phyloP scores from a whole-genome alignment of 2,329 filamentous ascomycete species.

The Esteya vermicola region DNA sequence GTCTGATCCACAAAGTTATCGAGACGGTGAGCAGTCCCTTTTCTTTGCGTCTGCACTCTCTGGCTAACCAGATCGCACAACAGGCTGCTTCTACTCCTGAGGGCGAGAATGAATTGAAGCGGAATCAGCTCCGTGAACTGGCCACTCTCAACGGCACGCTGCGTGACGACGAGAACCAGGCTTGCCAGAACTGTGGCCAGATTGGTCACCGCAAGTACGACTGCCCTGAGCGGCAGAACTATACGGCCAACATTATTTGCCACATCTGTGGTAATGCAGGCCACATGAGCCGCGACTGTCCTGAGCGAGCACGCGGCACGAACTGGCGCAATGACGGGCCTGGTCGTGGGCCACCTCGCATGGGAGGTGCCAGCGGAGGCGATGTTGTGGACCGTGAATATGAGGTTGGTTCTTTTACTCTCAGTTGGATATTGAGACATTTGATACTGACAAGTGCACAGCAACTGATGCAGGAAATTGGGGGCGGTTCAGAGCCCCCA shows the following conservation, averaged over 20 bases:
- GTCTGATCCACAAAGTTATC: constrained; percentile 95
- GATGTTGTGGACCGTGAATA: constrained; percentile 89
- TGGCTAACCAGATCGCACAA: too few relatives aligned
- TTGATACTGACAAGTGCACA: constrained; percentile 32
- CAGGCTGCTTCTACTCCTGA: constrained; percentile 97
- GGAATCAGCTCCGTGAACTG: constrained; percentile 94
- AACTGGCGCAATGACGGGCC: constrained; percentile 77
- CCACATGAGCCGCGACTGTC: constrained; percentile 96
- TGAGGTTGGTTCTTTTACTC: constrained; percentile 43
- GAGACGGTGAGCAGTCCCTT: constrained; percentile 94
- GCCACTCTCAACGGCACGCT: constrained; percentile 97
- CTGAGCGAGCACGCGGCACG: constrained; percentile 77
- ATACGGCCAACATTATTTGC: constrained; percentile 98
- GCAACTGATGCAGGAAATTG: constrained; percentile 97
- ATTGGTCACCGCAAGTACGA: constrained; percentile 99
- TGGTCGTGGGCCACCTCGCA: constrained; percentile 42
- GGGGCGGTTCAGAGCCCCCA: constrained; percentile 56
- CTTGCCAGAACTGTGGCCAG: constrained; percentile 97
- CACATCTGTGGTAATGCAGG: constrained; percentile 95
- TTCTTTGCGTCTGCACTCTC: too few relatives aligned
- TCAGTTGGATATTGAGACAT: too few relatives aligned
- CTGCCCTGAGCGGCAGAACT: constrained; percentile 94
- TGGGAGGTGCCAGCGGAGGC: constrained; percentile 50
- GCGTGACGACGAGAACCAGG: constrained; percentile 97
- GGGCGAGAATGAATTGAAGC: constrained; percentile 97